Conservation (phyloP, 177 flowering plant species). For the Vitis hybrid region DNA sequence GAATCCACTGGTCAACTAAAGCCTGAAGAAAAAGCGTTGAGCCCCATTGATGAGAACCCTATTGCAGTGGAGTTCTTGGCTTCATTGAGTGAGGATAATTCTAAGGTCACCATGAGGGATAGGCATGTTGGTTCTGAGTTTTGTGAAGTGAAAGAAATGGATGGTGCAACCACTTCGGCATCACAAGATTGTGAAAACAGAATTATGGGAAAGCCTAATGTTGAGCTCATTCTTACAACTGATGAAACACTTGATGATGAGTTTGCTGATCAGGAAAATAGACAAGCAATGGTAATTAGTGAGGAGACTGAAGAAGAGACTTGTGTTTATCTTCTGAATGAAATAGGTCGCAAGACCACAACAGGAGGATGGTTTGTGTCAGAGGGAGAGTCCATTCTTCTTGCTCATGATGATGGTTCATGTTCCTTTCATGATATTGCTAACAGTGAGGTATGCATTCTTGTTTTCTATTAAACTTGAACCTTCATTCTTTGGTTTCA, state of each 20-base stretch:
- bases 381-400: constrained; percentile 92
- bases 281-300: constrained; percentile 25
- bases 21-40: constrained; percentile 29
- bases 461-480: not conserved
- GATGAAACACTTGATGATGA: constrained; percentile 76
- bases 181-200: constrained; percentile 26
- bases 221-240: constrained; percentile 45
- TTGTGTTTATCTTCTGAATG: constrained; percentile 45
- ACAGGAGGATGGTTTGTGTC: constrained; percentile 98
- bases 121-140: constrained; percentile 19
- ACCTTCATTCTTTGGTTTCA: not conserved
- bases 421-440: constrained; percentile 86
- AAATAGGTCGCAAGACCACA: constrained; percentile 69
- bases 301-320: constrained; percentile 71
- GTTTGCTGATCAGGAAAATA: constrained; percentile 72
- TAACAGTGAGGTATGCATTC: constrained; percentile 65
- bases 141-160: constrained; percentile 53
- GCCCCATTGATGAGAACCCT: constrained; percentile 53
- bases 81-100: constrained; percentile 38
- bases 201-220: constrained; percentile 21
- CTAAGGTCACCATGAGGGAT: constrained; percentile 14
- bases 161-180: constrained; percentile 26
- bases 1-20: constrained; percentile 20
- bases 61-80: constrained; percentile 71
- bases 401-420: constrained; percentile 90